Percentiles rank a stretch among this genome's conserved stretches.
These are phyloP conservation scores for Chlamydomonas sphaeroides DNA, from an alignment of 139 green algal species.

Conservation along the genomic window DNA sequence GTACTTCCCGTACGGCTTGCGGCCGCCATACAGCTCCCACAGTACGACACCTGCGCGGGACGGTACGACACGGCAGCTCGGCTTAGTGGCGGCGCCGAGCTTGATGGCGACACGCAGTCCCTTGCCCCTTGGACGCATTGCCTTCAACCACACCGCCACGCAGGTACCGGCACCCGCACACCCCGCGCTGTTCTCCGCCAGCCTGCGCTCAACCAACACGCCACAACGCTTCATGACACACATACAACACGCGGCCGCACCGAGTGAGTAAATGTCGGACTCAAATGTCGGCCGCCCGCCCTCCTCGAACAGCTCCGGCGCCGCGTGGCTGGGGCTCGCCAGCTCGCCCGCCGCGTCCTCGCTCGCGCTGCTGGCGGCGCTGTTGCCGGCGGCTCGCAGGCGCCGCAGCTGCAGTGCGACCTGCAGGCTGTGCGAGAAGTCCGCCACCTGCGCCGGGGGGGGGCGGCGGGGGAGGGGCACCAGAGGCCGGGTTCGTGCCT, in stretches of 20 bases:
- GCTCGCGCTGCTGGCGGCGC: neutral
- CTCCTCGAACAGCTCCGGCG: conserved; percentile 40
- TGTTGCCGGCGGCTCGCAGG: neutral
- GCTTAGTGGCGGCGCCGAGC: too few relatives aligned
- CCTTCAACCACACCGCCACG: too few relatives aligned
- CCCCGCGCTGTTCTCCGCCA: too few relatives aligned
- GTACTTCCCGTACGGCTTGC: conserved; percentile 35
- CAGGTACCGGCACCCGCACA: too few relatives aligned
- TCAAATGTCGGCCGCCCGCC: neutral
- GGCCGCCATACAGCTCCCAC: conserved; percentile 35
- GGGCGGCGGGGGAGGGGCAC: too few relatives aligned
- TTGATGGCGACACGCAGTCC: too few relatives aligned
- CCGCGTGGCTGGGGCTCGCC: conserved; percentile 12
- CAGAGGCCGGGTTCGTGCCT: too few relatives aligned
- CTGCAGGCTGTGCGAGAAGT: conserved; percentile 25
- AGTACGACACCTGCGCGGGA: conserved; percentile 6
- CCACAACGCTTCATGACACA: too few relatives aligned
- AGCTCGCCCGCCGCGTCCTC: neutral
- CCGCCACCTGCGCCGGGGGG: conserved; percentile 23
- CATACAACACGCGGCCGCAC: too few relatives aligned
- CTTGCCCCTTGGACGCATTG: too few relatives aligned
- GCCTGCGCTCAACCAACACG: too few relatives aligned
- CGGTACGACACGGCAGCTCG: too few relatives aligned
- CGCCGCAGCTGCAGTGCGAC: neutral
- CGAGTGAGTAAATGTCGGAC: conserved; percentile 25